Evolutionary conservation across 2,329 filamentous ascomycete genomes (phyloP).

Genomic region (Hypoxylon sp.): DNA sequence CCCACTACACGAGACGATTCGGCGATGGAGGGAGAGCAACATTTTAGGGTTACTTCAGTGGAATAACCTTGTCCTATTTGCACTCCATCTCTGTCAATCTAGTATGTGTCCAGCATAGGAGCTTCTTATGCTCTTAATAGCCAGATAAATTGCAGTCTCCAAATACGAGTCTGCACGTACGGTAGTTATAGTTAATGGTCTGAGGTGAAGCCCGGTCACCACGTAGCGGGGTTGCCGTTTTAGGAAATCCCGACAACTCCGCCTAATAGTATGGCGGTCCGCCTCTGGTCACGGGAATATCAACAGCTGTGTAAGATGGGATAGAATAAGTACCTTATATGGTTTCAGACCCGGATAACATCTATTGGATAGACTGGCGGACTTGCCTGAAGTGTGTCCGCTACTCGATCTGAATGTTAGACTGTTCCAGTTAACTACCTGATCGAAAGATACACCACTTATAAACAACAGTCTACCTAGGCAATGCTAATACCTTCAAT

Average conservation of each 20-base stretch:
- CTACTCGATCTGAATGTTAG: constrained; percentile 25
- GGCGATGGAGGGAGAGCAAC: constrained; percentile 23
- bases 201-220: constrained; percentile 11
- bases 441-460: not conserved
- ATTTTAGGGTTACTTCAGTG: constrained; percentile 3
- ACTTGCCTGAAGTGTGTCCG: not conserved
- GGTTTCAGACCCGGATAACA: not conserved
- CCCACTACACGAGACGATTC: constrained; percentile 12
- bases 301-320: not conserved
- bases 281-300: constrained; percentile 10
- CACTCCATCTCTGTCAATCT: not conserved
- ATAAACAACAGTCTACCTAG: not conserved
- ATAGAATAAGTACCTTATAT: not conserved
- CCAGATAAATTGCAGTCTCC: not conserved
- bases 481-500: not conserved
- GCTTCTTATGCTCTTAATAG: constrained; percentile 14
- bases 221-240: constrained; percentile 31
- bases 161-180: not conserved
- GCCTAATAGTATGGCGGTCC: not conserved
- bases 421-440: not conserved
- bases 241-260: constrained; percentile 31
- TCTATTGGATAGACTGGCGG: not conserved
- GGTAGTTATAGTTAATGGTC: constrained; percentile 1
- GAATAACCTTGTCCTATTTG: not conserved
- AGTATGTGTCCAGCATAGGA: not conserved